Percentiles rank a stretch among this genome's conserved stretches.
Conservation (phyloP, 805 yeast species). For the Sungouiella blattae region DNA sequence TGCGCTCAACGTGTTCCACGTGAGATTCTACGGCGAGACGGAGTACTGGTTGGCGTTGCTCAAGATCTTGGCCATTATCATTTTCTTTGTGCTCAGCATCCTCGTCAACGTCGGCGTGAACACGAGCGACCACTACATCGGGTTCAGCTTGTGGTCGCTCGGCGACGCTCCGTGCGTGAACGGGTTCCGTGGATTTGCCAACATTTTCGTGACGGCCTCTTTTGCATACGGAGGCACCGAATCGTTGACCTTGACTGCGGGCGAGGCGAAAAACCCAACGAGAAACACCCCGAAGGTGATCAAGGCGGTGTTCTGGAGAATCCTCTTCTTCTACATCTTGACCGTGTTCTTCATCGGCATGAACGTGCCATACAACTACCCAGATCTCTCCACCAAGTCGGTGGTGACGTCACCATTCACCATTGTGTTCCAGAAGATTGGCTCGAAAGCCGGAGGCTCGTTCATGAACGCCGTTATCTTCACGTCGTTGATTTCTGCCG, state of each 20-base stretch:
- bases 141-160: conserved; percentile 77
- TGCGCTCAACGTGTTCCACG: conserved; percentile 59
- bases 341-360: conserved; percentile 68
- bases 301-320: conserved; percentile 64
- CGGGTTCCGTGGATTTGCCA: conserved; percentile 66
- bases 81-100: conserved; percentile 69
- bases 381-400: conserved; percentile 35
- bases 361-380: conserved; percentile 66
- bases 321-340: conserved; percentile 60
- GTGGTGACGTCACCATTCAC: conserved; percentile 66
- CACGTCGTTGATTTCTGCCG: conserved; percentile 73
- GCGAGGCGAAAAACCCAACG: conserved; percentile 69
- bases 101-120: conserved; percentile 70
- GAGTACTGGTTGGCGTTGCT: conserved; percentile 72
- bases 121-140: conserved; percentile 51
- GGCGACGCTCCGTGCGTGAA: conserved; percentile 37
- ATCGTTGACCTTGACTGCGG: conserved; percentile 70
- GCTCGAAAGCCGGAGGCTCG: conserved; percentile 62
- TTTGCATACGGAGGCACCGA: conserved; percentile 82
- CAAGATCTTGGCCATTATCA: conserved; percentile 65
- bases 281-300: conserved; percentile 71
- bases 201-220: conserved; percentile 69
- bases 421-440: conserved; percentile 65
- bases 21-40: conserved; percentile 66
- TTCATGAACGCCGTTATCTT: conserved; percentile 72